Percentiles rank a stretch among this genome's conserved stretches.
Evolutionary conservation across 2,329 filamentous ascomycete genomes (phyloP).

Genomic region (Plectosphaerella sp.): DNA sequence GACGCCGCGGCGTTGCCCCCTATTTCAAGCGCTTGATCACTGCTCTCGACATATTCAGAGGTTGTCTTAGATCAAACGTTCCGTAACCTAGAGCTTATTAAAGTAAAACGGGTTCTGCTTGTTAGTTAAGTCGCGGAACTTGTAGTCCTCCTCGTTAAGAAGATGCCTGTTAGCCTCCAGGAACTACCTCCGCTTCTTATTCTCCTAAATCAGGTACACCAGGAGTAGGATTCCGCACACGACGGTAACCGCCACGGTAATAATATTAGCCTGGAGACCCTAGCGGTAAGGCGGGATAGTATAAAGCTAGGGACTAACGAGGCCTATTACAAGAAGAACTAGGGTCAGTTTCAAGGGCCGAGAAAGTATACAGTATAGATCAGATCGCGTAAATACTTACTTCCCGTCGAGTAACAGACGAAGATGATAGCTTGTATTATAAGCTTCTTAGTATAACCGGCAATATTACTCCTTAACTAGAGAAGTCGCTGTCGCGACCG

Average conservation of each 20-base stretch:
- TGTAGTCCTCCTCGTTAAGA: neutral
- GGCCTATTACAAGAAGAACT: neutral
- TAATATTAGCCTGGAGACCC: neutral
- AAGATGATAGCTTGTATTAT: neutral
- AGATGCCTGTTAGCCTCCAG: neutral
- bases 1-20: too few relatives aligned
- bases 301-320: neutral
- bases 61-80: too few relatives aligned
- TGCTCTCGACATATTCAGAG: too few relatives aligned
- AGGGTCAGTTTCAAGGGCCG: neutral
- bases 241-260: neutral
- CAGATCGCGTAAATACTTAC: neutral
- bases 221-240: neutral
- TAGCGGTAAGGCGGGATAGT: neutral
- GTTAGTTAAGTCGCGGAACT: neutral
- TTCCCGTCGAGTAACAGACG: neutral
- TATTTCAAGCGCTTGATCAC: too few relatives aligned
- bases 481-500: constrained; percentile 6
- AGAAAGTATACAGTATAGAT: neutral
- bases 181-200: neutral
- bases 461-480: constrained; percentile 3
- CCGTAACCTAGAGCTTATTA: neutral
- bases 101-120: neutral
- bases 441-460: neutral
- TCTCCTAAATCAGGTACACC: neutral